Evolutionary conservation across 2,329 filamentous ascomycete genomes (phyloP), one percentile per base, ranked within the genome.

Genomic region (Ascochyta fabae): DNA sequence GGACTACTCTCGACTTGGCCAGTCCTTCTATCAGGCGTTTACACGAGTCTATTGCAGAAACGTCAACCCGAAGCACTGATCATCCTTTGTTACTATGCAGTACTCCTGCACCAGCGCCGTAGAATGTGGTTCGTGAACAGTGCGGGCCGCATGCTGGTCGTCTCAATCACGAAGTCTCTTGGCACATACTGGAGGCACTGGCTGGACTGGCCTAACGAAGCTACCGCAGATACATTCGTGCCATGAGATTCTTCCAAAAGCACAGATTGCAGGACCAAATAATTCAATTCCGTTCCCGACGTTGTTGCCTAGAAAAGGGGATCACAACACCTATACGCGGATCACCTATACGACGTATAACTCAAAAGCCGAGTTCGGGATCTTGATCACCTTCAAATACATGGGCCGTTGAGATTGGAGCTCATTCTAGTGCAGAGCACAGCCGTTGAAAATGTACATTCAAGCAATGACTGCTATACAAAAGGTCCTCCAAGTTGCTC

Each of bases 121-220:
- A 35, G 23, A 23, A 38, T 65, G 33, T 68, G 64, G 66, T 44
- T 63, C 36, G 58, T 67, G 8, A 52, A 48, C 8, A 45, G 52
- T 19, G 53, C 48, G 33, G 62, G 64, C 34, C 48, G 50, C 5
- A 48, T 64, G 51, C 51, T 67, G 22, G 63, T 67, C 24, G 42
- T 57, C 16, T 52, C 44, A 26, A 59, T 64, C 22, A 57, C 60
- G 36, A 40, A 43, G 34, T 63, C 49, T 16, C 33, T 66, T 26
- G 59, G 61, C 15, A 43, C 54, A n/a, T 60, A 55, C 51, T 63
- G 62, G 62, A 57, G 49, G 40, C 26, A 56, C n/a, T 67, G 62
- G 59, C 62, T 67, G 9, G 51, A 59, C 5, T 68, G 62, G 65
- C 65, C 64, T 13, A 66, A 67, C 26, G 22, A 59, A 19, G 34